Base-by-base conservation (phyloP, 2,329 filamentous ascomycete species). In the Phyllosticta paracitricarpa region DNA sequence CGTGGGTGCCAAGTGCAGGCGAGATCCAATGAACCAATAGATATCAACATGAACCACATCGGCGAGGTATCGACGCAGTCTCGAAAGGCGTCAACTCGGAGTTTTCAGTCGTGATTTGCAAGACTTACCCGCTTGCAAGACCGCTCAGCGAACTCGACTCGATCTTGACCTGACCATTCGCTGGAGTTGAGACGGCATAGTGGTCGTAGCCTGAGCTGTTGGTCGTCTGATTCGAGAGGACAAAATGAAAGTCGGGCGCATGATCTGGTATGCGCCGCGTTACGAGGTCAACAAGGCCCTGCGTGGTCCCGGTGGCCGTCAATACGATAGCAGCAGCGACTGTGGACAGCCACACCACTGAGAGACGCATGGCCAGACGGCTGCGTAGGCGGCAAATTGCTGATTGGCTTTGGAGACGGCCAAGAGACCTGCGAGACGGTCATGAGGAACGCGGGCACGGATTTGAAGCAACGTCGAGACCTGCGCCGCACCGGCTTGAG, bases 21-120 rank as follows among this genome's bases (percentile, higher is more conserved):
- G 72, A 60, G 72, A 79, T 2, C 76, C 78, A 58, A 79, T 73
- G 62, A 71, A 78, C 77, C 78, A 80, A 66, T 74, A 79, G 14
- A 80, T 74, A 59, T 80, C 78, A 1, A 77, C 74, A 65, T 78
- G 71, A 2, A 71, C 70, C 19, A 75, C 65, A 63, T 77, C 75
- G 14, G 70, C 70, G 12, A 79, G 66, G 64, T 80, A 77, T 54
- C 73, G 74, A 66, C 74, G 74, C 2, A 79, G 70, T 33, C 76
- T 57, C 10, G 52, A 54, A 54, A 12, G 3, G 0, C 10, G 22
- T 54, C 52, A 54, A 28, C 8, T 7, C 2, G 2, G 12, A 54
- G 12, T 3, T 26, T 12, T 22, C 10, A 14, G 3, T 25, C 6
- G 19, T n/a, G 19, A 4, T 22, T 7, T 14, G 22, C 52, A 25